Evolutionary conservation across 2,329 filamentous ascomycete species (phyloP).

Genomic region (Colletotrichum euphorbiae): DNA sequence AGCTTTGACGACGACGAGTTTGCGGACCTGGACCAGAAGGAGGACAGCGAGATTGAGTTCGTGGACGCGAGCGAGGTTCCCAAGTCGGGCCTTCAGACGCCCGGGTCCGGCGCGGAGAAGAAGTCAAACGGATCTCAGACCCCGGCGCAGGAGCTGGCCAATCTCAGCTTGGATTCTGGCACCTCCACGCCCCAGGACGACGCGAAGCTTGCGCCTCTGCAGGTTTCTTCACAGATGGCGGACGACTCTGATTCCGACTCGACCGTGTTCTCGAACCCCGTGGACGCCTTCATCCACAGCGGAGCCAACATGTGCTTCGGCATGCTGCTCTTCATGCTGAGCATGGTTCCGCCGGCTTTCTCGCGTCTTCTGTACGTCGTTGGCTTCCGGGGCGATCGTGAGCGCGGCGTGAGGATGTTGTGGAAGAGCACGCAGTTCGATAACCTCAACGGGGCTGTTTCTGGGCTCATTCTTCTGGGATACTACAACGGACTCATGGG

Average conservation of each 20-base stretch:
- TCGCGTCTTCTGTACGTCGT: constrained; percentile 87
- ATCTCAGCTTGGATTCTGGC: constrained; percentile 32
- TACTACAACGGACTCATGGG: constrained; percentile 92
- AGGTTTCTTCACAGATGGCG: constrained; percentile 30
- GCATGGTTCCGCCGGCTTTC: constrained; percentile 91
- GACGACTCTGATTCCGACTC: constrained; percentile 40
- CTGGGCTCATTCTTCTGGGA: constrained; percentile 81
- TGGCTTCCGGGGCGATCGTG: constrained; percentile 90
- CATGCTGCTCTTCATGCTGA: constrained; percentile 86
- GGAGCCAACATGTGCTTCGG: constrained; percentile 92
- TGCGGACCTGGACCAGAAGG: constrained; percentile 44
- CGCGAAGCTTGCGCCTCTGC: constrained; percentile 30
- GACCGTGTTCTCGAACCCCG: constrained; percentile 73
- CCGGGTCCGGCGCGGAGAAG: constrained; percentile 60
- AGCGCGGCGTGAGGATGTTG: constrained; percentile 84
- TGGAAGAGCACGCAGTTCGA: constrained; percentile 89
- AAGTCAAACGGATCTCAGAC: constrained; percentile 46
- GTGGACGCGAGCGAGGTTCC: constrained; percentile 66
- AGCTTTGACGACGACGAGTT: constrained; percentile 52
- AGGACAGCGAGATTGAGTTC: constrained; percentile 61
- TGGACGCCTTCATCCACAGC: constrained; percentile 90
- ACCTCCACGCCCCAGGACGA: constrained; percentile 31
- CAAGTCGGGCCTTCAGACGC: constrained; percentile 55
- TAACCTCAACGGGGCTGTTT: constrained; percentile 93
- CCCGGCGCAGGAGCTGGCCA: constrained; percentile 22